These are phyloP conservation scores for Parachaetomium inaequale DNA, from an alignment of 495 filamentous ascomycete genomes.

Conservation along the genomic window DNA sequence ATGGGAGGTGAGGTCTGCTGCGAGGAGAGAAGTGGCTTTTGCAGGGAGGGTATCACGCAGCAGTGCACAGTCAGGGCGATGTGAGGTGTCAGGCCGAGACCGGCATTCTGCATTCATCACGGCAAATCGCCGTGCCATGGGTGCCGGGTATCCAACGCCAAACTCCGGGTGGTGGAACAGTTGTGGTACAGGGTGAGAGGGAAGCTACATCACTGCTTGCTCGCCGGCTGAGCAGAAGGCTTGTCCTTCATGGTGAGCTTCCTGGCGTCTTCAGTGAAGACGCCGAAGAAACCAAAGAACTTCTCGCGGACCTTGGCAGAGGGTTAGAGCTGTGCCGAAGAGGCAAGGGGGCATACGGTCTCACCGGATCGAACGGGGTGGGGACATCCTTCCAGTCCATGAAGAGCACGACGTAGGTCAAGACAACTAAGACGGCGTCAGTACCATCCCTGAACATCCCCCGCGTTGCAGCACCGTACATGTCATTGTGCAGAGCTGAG, in stretches of 20 bases:
- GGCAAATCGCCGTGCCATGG: conserved; percentile 19
- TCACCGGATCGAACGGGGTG: conserved; percentile 60
- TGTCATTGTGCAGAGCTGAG: conserved; percentile 62
- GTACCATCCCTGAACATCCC: not conserved
- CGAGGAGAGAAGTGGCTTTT: not conserved
- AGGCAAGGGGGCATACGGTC: conserved; percentile 1
- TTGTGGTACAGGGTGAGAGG: conserved; percentile 19
- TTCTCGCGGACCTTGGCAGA: conserved; percentile 25
- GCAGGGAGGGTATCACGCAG: not conserved
- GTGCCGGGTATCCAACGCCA: conserved; percentile 33
- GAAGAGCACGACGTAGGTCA: conserved; percentile 71
- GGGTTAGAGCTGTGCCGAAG: not conserved
- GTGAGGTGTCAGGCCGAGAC: not conserved
- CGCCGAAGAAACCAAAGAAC: conserved; percentile 28
- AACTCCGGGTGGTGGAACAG: conserved; percentile 25
- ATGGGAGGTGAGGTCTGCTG: conserved; percentile 42
- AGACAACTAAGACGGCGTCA: conserved; percentile 49
- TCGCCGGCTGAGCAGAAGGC: not conserved
- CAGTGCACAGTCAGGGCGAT: not conserved
- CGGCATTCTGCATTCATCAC: not conserved
- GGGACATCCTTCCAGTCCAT: conserved; percentile 67
- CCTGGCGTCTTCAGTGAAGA: conserved; percentile 24
- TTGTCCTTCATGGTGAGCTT: conserved; percentile 8
- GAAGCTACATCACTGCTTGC: not conserved
- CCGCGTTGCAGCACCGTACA: conserved; percentile 43